Conservation (phyloP, 2,329 filamentous ascomycete species). For the Neodidymelliopsis sp. region DNA sequence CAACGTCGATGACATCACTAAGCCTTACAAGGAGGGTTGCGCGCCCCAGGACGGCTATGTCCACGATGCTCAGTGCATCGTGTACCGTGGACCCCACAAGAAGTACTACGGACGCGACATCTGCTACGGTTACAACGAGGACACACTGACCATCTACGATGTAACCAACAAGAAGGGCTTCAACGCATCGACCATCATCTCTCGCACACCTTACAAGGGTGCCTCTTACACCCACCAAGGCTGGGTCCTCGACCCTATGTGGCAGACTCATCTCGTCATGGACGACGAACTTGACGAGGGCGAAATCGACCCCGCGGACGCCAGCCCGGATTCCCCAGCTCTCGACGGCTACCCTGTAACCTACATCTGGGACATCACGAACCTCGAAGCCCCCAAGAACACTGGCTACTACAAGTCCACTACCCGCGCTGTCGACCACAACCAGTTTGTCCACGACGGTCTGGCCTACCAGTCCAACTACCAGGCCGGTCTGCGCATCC, state of each 20-base stretch:
- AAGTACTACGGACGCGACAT: conserved; percentile 61
- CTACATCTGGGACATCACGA: conserved; percentile 49
- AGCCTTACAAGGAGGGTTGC: conserved; percentile 59
- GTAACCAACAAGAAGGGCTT: conserved; percentile 62
- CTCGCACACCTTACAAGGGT: conserved; percentile 62
- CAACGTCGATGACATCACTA: conserved; percentile 60
- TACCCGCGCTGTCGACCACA: conserved; percentile 53
- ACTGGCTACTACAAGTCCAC: conserved; percentile 54
- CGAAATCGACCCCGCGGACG: conserved; percentile 32
- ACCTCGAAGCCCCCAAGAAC: conserved; percentile 46
- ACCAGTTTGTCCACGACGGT: conserved; percentile 55
- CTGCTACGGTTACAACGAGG: conserved; percentile 66
- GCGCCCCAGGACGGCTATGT: conserved; percentile 65
- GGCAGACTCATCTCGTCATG: conserved; percentile 48
- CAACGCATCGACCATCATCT: conserved; percentile 64
- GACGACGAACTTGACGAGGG: conserved; percentile 51
- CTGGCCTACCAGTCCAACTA: conserved; percentile 55
- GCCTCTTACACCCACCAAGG: conserved; percentile 67
- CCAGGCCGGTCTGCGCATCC: conserved; percentile 52
- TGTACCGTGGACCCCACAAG: conserved; percentile 61
- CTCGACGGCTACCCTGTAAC: conserved; percentile 47
- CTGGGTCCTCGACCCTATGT: conserved; percentile 56
- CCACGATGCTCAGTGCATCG: conserved; percentile 67
- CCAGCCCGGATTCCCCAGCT: conserved; percentile 36
- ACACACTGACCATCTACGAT: conserved; percentile 61